phyloP scores from a whole-genome alignment of 2,329 filamentous ascomycete genomes.

The Fusarium sp. region DNA sequence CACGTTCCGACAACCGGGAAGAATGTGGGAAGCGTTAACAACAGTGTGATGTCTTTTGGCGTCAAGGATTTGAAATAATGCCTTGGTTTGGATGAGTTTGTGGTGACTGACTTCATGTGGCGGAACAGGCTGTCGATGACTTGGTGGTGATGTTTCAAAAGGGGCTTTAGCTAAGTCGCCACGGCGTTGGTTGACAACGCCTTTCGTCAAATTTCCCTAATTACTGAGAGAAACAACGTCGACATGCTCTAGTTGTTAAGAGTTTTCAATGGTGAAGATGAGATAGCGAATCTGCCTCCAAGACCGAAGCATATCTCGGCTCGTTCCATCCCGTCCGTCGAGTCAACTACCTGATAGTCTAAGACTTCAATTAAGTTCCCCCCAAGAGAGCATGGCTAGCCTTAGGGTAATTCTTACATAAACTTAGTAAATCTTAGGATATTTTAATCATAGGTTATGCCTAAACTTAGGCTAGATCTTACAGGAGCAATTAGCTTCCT shows the following conservation, averaged over 20 bases:
- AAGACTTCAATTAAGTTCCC: too few relatives aligned
- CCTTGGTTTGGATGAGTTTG: accelerated
- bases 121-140: background rate
- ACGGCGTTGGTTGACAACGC: background rate
- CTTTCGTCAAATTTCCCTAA: background rate
- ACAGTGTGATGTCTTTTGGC: background rate
- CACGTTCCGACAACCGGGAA: background rate
- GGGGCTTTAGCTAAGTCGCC: background rate
- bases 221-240: background rate
- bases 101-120: background rate
- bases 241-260: background rate
- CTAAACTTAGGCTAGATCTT: too few relatives aligned
- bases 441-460: too few relatives aligned
- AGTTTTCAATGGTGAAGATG: background rate
- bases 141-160: background rate
- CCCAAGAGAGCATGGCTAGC: too few relatives aligned
- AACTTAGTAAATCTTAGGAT: too few relatives aligned
- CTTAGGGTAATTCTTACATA: too few relatives aligned
- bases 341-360: too few relatives aligned
- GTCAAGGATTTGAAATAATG: background rate
- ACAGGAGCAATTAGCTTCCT: too few relatives aligned
- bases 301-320: too few relatives aligned
- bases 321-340: too few relatives aligned
- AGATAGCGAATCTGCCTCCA: too few relatives aligned
- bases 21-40: background rate